Evolutionary conservation across 2,329 filamentous ascomycete species (phyloP), one percentile per base, ranked within the genome.

Genomic region (Beauveria sp.): DNA sequence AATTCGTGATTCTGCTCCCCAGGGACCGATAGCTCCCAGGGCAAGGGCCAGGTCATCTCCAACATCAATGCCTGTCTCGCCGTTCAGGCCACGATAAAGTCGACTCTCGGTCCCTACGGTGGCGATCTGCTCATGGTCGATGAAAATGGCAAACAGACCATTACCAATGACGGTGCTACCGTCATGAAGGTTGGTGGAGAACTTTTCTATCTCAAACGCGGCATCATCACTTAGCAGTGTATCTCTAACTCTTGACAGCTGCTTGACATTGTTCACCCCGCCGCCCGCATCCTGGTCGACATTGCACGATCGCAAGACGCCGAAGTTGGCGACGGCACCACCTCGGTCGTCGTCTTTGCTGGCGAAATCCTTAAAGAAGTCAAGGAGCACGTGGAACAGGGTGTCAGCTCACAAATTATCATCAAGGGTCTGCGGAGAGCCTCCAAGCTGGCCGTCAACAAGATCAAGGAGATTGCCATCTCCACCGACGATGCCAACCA

Each of bases 51-150:
- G 79, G 89, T 99, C 71, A 79, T 99, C 71, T 96, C 93, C 70
- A 99, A 99, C 78, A 98, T 99, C 80, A 97, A 96, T 80, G 95
- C 95, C 68, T 99, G 95, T 76, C 83, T 97, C 70, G 93, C 95
- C 26, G 93, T 99, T 46, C 95, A 99, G 79, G 85, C 88, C 56
- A 98, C 93, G 64, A 93, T 99, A 80, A 96, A 96, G 80, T 91
- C 89, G 71, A 99, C 95, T 22, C 83, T 99, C 42, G 95, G 95
- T 46, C 95, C 95, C 40, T 99, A 98, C 78, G 95, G 95, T 74
- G 95, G 95, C 72, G 95, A 99, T 79, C 80, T 98, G 74, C 83
- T 99, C 75, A 88, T 99, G 79, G 93, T 98, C 62, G 95, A 98
- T 77, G 88, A 87, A 76, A 97, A 97, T 82, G 95, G 95, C 75